A percentile compares a stretch with the other conserved stretches of the same genome.
Evolutionary conservation across 768 basidiomycete species (phyloP).

Genomic region (Tylopilus sp.): DNA sequence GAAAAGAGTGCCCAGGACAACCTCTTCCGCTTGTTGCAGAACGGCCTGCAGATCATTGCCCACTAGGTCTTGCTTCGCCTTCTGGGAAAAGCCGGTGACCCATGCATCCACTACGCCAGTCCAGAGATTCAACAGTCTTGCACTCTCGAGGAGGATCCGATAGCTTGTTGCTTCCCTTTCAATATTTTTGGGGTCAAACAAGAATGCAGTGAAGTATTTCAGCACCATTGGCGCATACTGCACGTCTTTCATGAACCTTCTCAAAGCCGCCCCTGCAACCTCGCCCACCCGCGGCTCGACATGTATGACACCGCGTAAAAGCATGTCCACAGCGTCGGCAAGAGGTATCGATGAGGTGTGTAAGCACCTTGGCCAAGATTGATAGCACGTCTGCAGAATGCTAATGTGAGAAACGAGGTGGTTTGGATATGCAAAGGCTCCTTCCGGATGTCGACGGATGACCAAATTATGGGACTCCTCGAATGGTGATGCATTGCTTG

Average conservation of each 20-base stretch:
- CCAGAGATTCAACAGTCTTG: constrained; percentile 72
- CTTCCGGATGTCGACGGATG: constrained; percentile 65
- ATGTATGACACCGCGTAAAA: constrained; percentile 80
- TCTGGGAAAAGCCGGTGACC: constrained; percentile 47
- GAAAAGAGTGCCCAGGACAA: constrained; percentile 74
- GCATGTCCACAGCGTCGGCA: constrained; percentile 68
- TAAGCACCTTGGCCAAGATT: constrained; percentile 81
- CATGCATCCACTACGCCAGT: constrained; percentile 65
- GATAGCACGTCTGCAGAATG: constrained; percentile 73
- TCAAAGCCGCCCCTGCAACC: constrained; percentile 64
- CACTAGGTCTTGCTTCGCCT: constrained; percentile 36
- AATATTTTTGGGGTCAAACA: constrained; percentile 69
- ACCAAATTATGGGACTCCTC: constrained; percentile 70
- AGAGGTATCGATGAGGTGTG: constrained; percentile 50
- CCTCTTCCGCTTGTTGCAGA: constrained; percentile 49
- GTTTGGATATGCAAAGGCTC: constrained; percentile 63
- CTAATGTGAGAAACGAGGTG: constrained; percentile 59
- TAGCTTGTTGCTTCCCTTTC: constrained; percentile 60
- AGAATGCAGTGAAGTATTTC: constrained; percentile 60
- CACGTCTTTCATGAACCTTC: constrained; percentile 66
- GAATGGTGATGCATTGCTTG: constrained; percentile 43
- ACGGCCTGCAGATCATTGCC: constrained; percentile 42
- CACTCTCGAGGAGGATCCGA: constrained; percentile 63
- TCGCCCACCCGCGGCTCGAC: constrained; percentile 73
- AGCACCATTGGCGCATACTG: constrained; percentile 55